Evolutionary conservation across 495 filamentous ascomycete genomes (phyloP).

Genomic region (Hyaloscypha finlandica): DNA sequence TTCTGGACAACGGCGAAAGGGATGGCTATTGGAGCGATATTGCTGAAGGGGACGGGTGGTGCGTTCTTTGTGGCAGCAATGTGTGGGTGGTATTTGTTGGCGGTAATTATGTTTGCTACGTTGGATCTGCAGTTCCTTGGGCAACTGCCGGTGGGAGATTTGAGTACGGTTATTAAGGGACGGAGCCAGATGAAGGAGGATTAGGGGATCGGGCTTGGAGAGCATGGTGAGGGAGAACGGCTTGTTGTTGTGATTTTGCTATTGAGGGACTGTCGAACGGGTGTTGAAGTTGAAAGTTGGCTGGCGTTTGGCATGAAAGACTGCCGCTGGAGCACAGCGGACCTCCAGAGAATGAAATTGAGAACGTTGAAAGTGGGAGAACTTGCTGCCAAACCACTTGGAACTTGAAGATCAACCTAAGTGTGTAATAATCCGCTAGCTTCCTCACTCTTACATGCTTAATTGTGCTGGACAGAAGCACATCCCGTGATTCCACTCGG

Average conservation of each 20-base stretch:
- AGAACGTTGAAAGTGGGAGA: background rate
- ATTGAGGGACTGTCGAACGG: no score
- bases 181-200: slow-evolving; percentile 27
- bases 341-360: background rate
- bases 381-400: background rate
- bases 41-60: slow-evolving; percentile 45
- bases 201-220: background rate
- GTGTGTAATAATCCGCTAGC: background rate
- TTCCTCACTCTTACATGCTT: background rate
- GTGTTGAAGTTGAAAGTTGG: no score
- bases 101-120: slow-evolving; percentile 58
- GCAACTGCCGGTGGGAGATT: slow-evolving; percentile 56
- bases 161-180: slow-evolving; percentile 46
- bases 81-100: slow-evolving; percentile 64
- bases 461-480: background rate
- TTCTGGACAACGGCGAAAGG: slow-evolving; percentile 51
- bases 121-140: slow-evolving; percentile 55
- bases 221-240: background rate
- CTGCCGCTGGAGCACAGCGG: no score
- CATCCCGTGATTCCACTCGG: background rate
- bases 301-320: no score
- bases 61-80: slow-evolving; percentile 54
- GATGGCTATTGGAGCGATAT: slow-evolving; percentile 35
- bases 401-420: background rate
- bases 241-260: background rate